phyloP scores from a whole-genome alignment of 306 rosid genomes.

The Vigna angularis region DNA sequence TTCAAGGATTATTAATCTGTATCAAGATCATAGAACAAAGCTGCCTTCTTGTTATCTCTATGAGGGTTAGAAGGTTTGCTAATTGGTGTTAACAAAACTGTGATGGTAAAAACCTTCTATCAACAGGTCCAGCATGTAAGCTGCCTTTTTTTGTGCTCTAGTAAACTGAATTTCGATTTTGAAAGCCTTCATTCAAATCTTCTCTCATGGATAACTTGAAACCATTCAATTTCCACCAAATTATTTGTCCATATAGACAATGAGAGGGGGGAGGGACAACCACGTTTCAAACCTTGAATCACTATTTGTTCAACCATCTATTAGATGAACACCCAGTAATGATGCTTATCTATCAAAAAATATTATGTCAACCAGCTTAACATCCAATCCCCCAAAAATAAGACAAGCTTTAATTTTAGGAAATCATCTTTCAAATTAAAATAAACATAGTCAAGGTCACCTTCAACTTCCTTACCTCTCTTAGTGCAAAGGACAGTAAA shows the following conservation, averaged over 20 bases:
- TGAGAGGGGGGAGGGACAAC: neutral
- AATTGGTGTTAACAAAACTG: too few species aligned
- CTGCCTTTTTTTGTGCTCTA: neutral
- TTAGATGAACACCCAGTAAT: neutral
- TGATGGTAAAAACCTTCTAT: too few species aligned
- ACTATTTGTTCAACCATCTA: neutral
- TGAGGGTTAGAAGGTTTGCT: neutral
- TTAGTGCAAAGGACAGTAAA: too few species aligned
- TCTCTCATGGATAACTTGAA: too few species aligned
- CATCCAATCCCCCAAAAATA: too few species aligned
- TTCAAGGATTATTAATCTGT: conserved; percentile 1
- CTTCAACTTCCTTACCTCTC: too few species aligned
- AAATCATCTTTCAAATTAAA: too few species aligned
- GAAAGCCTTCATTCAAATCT: neutral
- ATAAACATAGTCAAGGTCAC: too few species aligned
- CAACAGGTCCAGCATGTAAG: conserved; percentile 2
- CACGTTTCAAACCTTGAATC: neutral
- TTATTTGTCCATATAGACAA: neutral
- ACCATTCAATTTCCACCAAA: neutral
- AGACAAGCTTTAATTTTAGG: too few species aligned
- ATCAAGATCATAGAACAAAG: neutral
- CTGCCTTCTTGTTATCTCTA: neutral
- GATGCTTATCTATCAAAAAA: too few species aligned
- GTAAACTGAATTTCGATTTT: conserved; percentile 3
- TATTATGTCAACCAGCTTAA: too few species aligned